These are phyloP conservation scores for Diversispora epigaea DNA, from an alignment of 192 early-diverging fungal species.

Conservation along the genomic window DNA sequence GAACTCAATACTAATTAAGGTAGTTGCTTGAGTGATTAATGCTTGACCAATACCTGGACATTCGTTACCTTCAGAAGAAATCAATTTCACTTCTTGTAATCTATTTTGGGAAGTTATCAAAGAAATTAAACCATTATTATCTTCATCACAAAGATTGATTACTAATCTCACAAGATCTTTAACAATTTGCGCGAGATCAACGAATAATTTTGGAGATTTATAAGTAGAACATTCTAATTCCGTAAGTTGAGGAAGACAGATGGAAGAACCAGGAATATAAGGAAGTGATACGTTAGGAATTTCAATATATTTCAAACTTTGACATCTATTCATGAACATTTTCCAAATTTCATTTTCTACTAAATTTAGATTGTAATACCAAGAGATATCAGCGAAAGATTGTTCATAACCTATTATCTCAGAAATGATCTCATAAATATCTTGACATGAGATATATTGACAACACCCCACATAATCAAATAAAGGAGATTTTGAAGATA, in stretches of 20 bases:
- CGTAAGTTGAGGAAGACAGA: background rate
- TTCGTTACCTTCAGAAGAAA: background rate
- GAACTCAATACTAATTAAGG: background rate
- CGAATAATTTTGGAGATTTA: background rate
- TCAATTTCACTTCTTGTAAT: background rate
- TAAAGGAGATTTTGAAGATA: background rate
- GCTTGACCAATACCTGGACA: background rate
- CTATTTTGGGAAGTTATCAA: background rate
- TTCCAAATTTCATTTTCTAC: slow-evolving; percentile 12
- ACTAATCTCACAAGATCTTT: background rate
- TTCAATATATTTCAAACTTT: background rate
- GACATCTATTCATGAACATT: background rate
- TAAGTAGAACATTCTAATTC: slow-evolving; percentile 4
- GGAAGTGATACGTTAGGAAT: background rate
- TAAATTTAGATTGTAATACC: background rate
- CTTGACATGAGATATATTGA: background rate
- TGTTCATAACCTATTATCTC: background rate
- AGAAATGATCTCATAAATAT: background rate
- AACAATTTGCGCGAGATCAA: background rate
- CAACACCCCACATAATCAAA: background rate
- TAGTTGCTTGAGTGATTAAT: background rate
- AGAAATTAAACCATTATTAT: background rate
- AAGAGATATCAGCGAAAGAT: background rate
- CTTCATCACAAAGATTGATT: background rate
- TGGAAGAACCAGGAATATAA: background rate